Conservation (phyloP, 495 filamentous ascomycete species). For the Talaromyces trachyspermus region DNA sequence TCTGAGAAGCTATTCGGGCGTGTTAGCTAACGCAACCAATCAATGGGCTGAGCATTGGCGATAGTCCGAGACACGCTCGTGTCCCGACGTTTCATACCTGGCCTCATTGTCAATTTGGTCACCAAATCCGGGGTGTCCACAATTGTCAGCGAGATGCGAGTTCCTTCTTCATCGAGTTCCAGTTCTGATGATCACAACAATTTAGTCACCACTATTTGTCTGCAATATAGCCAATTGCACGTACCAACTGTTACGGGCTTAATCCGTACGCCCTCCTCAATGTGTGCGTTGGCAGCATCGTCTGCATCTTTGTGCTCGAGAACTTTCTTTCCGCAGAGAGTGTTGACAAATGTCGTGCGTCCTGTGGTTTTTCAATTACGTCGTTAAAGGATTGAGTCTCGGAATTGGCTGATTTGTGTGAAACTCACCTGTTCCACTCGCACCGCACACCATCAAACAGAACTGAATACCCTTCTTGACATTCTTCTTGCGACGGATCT, state of each 20-base stretch:
- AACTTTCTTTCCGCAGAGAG: constrained; percentile 91
- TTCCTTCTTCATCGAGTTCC: constrained; percentile 96
- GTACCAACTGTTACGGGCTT: constrained; percentile 96
- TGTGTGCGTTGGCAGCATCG: constrained; percentile 77
- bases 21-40: constrained; percentile 20
- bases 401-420: no score
- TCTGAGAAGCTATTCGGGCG: constrained; percentile 68
- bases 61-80: no score
- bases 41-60: no score
- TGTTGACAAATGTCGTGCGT: constrained; percentile 98
- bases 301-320: constrained; percentile 83
- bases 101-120: constrained; percentile 99
- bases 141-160: constrained; percentile 93
- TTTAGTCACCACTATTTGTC: constrained; percentile 3
- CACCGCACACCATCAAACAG: constrained; percentile 99
- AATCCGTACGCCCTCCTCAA: constrained; percentile 95
- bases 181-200: constrained; percentile 53
- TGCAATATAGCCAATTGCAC: constrained; percentile 21
- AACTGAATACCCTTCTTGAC: constrained; percentile 99
- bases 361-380: constrained; percentile 43
- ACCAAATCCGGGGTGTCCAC: constrained; percentile 96
- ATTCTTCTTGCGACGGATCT: constrained; percentile 99
- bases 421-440: constrained; percentile 87
- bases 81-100: constrained; percentile 50
- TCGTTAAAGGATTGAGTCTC: constrained; percentile 4